Conservation (phyloP, 2,329 filamentous ascomycete species). For the Scolecobasidium constrictum region DNA sequence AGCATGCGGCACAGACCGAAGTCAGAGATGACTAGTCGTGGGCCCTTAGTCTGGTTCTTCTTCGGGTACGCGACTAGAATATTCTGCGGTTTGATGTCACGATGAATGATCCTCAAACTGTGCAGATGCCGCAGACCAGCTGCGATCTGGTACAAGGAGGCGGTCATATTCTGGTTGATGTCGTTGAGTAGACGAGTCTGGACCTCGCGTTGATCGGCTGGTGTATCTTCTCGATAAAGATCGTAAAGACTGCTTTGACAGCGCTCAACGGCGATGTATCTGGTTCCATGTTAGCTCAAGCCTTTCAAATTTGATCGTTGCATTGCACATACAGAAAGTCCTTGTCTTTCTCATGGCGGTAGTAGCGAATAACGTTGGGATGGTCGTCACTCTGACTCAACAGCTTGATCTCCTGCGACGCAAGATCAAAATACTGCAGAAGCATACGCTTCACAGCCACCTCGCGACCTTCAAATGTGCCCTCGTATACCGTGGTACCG, state of each 20-base stretch:
- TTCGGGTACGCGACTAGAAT: constrained; percentile 69
- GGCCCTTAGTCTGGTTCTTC: constrained; percentile 56
- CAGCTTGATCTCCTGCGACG: constrained; percentile 83
- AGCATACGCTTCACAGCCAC: constrained; percentile 97
- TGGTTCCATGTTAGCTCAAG: not conserved
- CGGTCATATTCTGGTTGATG: constrained; percentile 64
- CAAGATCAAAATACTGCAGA: constrained; percentile 90
- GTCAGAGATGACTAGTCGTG: constrained; percentile 90
- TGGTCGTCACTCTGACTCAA: constrained; percentile 92
- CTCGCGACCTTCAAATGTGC: constrained; percentile 84
- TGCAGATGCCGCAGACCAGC: constrained; percentile 84
- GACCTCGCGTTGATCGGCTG: constrained; percentile 32
- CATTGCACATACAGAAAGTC: constrained; percentile 78
- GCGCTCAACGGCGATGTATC: constrained; percentile 74
- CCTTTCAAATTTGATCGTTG: too few relatives aligned
- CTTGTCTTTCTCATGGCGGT: constrained; percentile 76
- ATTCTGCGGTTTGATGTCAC: constrained; percentile 95
- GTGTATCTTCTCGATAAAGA: constrained; percentile 58
- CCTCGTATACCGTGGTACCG: constrained; percentile 90
- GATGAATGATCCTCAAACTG: constrained; percentile 85
- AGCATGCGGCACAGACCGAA: constrained; percentile 97
- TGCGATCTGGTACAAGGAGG: constrained; percentile 79
- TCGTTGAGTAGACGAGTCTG: constrained; percentile 60
- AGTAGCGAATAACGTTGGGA: constrained; percentile 93
- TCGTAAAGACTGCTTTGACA: constrained; percentile 92